Percentiles rank a stretch among this genome's conserved stretches.
phyloP scores from a whole-genome alignment of 108 stramenopile species.

The Fragilaria radians region DNA sequence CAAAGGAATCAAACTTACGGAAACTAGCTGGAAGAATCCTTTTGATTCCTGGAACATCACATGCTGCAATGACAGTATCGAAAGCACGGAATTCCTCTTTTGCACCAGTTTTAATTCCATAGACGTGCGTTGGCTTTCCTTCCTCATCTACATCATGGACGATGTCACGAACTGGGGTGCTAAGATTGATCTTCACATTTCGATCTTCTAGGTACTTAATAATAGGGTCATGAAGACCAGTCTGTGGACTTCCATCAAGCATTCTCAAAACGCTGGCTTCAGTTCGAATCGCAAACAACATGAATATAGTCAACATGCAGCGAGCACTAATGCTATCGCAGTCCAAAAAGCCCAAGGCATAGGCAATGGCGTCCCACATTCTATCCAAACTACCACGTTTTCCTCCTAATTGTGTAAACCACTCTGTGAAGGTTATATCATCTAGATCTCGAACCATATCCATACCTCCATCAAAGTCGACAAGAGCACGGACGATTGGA shows the following conservation, averaged over 20 bases:
- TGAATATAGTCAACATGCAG: constrained; percentile 97
- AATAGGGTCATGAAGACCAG: constrained; percentile 92
- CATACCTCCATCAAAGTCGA: constrained; percentile 96
- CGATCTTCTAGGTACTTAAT: constrained; percentile 89
- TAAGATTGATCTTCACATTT: constrained; percentile 76
- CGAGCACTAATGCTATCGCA: constrained; percentile 93
- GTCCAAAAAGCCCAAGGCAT: constrained; percentile 94
- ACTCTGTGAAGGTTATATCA: constrained; percentile 94
- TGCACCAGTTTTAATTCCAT: constrained; percentile 73
- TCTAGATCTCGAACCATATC: constrained; percentile 94
- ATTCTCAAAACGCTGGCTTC: constrained; percentile 95
- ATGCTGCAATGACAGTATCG: constrained; percentile 85
- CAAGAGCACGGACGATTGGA: constrained; percentile 90
- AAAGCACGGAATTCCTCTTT: constrained; percentile 66
- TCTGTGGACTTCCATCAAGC: constrained; percentile 92
- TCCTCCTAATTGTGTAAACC: constrained; percentile 91
- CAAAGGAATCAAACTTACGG: constrained; percentile 87
- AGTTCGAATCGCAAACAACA: constrained; percentile 92
- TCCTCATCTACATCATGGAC: constrained; percentile 80
- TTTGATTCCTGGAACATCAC: constrained; percentile 93
- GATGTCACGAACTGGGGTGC: constrained; percentile 53
- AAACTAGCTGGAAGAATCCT: constrained; percentile 89
- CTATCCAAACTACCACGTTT: constrained; percentile 82
- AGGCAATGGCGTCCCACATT: constrained; percentile 98
- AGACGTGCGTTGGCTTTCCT: constrained; percentile 73